These are phyloP conservation scores for Boletus rubropictus DNA, from an alignment of 768 basidiomycete genomes.

Conservation along the genomic window DNA sequence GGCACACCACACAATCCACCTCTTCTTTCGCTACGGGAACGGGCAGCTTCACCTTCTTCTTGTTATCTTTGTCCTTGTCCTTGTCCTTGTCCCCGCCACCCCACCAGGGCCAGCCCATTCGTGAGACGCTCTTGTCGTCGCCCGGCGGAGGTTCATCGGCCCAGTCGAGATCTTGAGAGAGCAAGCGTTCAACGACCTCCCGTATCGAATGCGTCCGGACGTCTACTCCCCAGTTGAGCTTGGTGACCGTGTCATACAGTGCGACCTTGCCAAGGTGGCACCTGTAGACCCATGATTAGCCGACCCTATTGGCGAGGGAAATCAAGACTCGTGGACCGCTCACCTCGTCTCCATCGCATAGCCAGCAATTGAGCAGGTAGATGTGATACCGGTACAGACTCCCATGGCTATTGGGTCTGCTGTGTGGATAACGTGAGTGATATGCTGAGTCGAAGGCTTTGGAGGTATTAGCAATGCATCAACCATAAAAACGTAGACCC, in stretches of 20 bases:
- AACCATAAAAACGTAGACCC: neutral
- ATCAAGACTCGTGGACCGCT: constrained; percentile 3
- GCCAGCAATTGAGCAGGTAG: constrained; percentile 75
- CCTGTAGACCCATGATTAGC: constrained; percentile 23
- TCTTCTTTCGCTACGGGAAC: constrained; percentile 50
- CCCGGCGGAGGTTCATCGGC: constrained; percentile 23
- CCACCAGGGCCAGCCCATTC: constrained; percentile 26
- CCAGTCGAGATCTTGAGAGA: constrained; percentile 53
- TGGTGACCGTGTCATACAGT: constrained; percentile 80
- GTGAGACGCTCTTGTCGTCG: neutral
- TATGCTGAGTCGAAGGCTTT: constrained; percentile 64
- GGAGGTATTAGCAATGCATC: neutral
- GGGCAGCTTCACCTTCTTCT: constrained; percentile 22
- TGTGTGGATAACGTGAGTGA: constrained; percentile 88
- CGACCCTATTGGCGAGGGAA: neutral
- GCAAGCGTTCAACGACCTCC: constrained; percentile 62
- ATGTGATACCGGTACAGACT: constrained; percentile 69
- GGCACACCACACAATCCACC: constrained; percentile 59
- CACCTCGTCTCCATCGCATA: constrained; percentile 77
- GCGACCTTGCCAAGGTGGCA: constrained; percentile 86
- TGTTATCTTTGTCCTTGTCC: constrained; percentile 20
- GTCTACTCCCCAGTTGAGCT: constrained; percentile 74
- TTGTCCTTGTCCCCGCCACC: constrained; percentile 29
- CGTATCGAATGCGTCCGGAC: constrained; percentile 65
- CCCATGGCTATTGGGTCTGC: constrained; percentile 93